Evolutionary conservation across 768 basidiomycete species (phyloP), one percentile per base, ranked within the genome.

Genomic region (Amanita inopinata): DNA sequence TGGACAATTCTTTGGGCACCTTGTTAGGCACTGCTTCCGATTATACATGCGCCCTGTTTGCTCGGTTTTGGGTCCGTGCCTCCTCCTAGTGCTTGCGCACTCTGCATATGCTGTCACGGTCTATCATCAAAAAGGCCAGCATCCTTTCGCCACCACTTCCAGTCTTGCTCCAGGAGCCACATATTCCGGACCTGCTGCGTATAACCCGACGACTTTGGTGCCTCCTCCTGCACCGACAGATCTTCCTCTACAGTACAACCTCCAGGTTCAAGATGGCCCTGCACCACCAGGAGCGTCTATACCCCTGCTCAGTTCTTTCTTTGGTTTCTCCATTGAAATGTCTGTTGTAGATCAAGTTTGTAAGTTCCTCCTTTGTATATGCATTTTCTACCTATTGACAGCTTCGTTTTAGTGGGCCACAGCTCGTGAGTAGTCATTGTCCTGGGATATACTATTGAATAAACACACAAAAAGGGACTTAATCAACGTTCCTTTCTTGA

Each of bases 301-400:
- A 24, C 55, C 60, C 25, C 66, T 66, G 36, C 38, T 48, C 41
- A 79, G 77, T 14, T 67, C 74, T 17, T 85, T 85, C 52, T 69
- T 78, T 43, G 84, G 82, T 2, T 85, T 88, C 54, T 83, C 80
- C 2, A 70, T 88, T 28, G 86, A 88, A 59, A 71, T 85, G 66
- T 83, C 82, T 32, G 77, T 86, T 5, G 69, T 77, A 4, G 74
- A 71, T 43, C 74, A 77, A 53, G 59, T 71, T 34, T 48, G 58
- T 63, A 32, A 47, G 33, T 42, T n/a, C n/a, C n/a, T n/a, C n/a
- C n/a, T n/a, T n/a, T n/a, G n/a, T n/a, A n/a, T n/a, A n/a, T n/a
- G n/a, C n/a, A n/a, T n/a, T n/a, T n/a, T n/a, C n/a, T n/a, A n/a
- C n/a, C n/a, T n/a, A n/a, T n/a, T n/a, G n/a, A n/a, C n/a, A n/a